Conservation (phyloP, 1,139 yeast species). For the Sugiyamaella sp. region DNA sequence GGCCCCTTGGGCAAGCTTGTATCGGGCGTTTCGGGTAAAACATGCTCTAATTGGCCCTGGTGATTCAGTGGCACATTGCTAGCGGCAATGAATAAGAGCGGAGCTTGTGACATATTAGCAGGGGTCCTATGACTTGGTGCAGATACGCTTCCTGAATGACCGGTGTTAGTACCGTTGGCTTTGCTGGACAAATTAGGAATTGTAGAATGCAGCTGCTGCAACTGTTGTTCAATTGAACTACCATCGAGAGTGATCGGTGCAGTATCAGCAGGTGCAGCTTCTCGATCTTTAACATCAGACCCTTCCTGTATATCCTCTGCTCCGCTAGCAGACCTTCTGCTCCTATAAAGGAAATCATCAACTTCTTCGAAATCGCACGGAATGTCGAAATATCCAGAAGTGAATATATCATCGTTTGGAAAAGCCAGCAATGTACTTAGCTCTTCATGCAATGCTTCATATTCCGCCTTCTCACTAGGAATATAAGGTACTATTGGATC, state of each 20-base stretch:
- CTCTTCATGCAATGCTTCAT: slow-evolving; percentile 27
- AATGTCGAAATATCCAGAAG: slow-evolving; percentile 11
- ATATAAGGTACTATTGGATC: slow-evolving; percentile 8
- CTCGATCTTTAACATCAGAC: neutral
- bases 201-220: slow-evolving; percentile 15
- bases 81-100: slow-evolving; percentile 17
- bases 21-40: neutral
- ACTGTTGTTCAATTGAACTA: slow-evolving; percentile 10
- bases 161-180: neutral
- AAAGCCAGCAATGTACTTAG: slow-evolving; percentile 21
- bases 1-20: neutral
- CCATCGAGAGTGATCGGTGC: slow-evolving; percentile 1
- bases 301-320: too few species aligned
- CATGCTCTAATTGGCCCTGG: slow-evolving; percentile 10
- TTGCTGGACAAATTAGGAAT: slow-evolving; percentile 1
- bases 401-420: slow-evolving; percentile 13
- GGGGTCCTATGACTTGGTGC: slow-evolving; percentile 4
- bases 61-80: slow-evolving; percentile 7
- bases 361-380: neutral
- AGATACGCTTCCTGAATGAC: slow-evolving; percentile 2
- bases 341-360: neutral
- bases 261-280: neutral
- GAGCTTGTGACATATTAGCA: slow-evolving; percentile 10
- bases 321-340: neutral
- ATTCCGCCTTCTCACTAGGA: slow-evolving; percentile 23